These are phyloP conservation scores for button mushroom (Agaricus bisporus) DNA, from an alignment of 768 basidiomycete genomes.

Conservation along the genomic window DNA sequence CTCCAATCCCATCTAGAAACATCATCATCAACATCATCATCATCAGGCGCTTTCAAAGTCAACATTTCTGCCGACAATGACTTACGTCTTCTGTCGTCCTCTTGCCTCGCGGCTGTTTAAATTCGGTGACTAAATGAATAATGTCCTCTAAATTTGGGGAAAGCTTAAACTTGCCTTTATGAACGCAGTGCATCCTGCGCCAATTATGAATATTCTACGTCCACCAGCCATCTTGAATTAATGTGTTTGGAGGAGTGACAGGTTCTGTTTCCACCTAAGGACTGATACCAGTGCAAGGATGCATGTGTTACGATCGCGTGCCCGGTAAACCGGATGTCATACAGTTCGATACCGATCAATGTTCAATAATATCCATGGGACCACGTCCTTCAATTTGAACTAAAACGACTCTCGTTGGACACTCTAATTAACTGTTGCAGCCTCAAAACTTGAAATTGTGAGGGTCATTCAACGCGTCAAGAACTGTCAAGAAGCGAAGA, in stretches of 20 bases:
- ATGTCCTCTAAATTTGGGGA: background rate
- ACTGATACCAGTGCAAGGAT: too few relatives aligned
- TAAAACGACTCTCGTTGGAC: background rate
- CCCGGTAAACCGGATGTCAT: background rate
- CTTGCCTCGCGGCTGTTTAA: conserved; percentile 51
- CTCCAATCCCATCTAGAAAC: conserved; percentile 73
- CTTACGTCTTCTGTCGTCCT: conserved; percentile 70
- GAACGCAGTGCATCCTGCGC: conserved; percentile 72
- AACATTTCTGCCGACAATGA: conserved; percentile 3
- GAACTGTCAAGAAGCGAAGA: too few relatives aligned
- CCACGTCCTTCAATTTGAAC: background rate
- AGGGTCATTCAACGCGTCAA: too few relatives aligned
- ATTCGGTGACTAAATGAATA: conserved; percentile 3
- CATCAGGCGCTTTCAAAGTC: background rate
- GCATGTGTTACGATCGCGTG: background rate
- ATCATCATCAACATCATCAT: background rate
- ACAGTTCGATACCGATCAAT: background rate
- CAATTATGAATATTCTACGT: conserved; percentile 58
- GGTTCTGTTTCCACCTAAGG: too few relatives aligned
- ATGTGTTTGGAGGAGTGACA: background rate
- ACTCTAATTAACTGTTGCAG: too few relatives aligned
- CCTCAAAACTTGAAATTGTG: too few relatives aligned
- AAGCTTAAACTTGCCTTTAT: conserved; percentile 47
- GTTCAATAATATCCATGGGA: background rate
- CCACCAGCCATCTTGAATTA: conserved; percentile 25